phyloP scores from a whole-genome alignment of 495 filamentous ascomycete species.

The Xylaria castorea region DNA sequence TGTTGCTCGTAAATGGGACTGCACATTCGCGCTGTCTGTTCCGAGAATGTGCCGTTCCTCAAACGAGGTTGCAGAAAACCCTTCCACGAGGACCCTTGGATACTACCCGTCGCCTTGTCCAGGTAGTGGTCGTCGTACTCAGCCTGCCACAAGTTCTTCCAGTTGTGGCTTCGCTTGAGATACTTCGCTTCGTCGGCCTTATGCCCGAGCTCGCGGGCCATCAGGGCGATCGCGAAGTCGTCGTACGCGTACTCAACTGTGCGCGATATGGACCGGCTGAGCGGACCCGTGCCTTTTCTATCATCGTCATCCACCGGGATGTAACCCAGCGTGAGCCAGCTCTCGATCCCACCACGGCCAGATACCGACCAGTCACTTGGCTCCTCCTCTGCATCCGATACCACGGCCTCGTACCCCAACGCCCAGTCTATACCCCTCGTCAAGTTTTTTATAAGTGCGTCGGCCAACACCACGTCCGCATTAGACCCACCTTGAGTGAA shows the following conservation, averaged over 20 bases:
- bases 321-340: constrained; percentile 67
- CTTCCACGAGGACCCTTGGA: constrained; percentile 54
- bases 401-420: constrained; percentile 71
- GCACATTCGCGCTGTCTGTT: constrained; percentile 72
- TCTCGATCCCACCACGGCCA: constrained; percentile 68
- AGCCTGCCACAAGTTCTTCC: constrained; percentile 61
- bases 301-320: constrained; percentile 69
- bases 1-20: constrained; percentile 54
- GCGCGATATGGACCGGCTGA: constrained; percentile 67
- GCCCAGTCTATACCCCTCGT: constrained; percentile 66
- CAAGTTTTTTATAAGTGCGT: constrained; percentile 72
- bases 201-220: constrained; percentile 61
- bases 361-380: constrained; percentile 67
- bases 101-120: constrained; percentile 33
- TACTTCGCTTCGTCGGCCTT: constrained; percentile 61
- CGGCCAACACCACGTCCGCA: constrained; percentile 72
- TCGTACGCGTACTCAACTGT: constrained; percentile 79
- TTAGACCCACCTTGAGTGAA: constrained; percentile 78
- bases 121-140: constrained; percentile 47
- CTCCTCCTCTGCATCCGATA: constrained; percentile 74
- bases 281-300: constrained; percentile 62
- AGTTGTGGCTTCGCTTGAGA: constrained; percentile 60
- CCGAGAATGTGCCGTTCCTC: constrained; percentile 67
- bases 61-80: constrained; percentile 74
- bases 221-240: constrained; percentile 65